These are phyloP conservation scores for Ilyonectria sp. DNA, from an alignment of 2,329 filamentous ascomycete genomes.

Conservation along the genomic window DNA sequence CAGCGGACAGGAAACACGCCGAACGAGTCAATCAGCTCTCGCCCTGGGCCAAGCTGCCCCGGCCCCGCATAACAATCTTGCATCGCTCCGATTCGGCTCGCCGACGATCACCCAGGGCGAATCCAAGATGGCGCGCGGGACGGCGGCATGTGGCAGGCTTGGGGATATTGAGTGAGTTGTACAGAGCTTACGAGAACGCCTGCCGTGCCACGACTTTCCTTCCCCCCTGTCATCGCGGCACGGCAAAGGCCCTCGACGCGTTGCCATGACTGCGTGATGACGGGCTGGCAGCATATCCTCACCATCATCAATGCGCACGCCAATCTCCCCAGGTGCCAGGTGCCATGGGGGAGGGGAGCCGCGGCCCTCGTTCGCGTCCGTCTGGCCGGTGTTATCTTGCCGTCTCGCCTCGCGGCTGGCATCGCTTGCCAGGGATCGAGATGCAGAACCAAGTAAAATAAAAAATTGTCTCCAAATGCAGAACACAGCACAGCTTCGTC, in stretches of 20 bases:
- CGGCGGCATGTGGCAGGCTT: neutral
- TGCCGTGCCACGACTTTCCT: neutral
- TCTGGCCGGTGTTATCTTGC: constrained; percentile 1
- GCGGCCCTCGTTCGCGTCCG: neutral
- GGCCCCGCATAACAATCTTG: constrained; percentile 28
- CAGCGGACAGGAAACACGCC: neutral
- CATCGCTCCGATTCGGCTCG: constrained; percentile 30
- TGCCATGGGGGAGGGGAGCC: neutral
- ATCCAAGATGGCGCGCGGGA: constrained; percentile 6
- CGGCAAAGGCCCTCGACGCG: neutral
- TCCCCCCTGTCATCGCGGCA: neutral
- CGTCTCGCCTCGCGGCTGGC: neutral
- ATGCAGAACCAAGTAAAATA: constrained; percentile 9
- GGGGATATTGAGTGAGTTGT: neutral
- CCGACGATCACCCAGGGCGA: constrained; percentile 21
- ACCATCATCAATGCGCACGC: neutral
- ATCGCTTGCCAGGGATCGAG: constrained; percentile 9
- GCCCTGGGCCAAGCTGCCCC: neutral
- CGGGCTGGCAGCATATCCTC: neutral
- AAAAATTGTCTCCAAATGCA: neutral
- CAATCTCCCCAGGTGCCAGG: neutral
- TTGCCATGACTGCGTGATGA: neutral
- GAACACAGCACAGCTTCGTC: neutral
- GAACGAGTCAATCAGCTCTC: neutral
- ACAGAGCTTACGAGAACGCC: neutral